Evolutionary conservation across 768 basidiomycete genomes (phyloP).

Genomic region (Lactarius sanguifluus): DNA sequence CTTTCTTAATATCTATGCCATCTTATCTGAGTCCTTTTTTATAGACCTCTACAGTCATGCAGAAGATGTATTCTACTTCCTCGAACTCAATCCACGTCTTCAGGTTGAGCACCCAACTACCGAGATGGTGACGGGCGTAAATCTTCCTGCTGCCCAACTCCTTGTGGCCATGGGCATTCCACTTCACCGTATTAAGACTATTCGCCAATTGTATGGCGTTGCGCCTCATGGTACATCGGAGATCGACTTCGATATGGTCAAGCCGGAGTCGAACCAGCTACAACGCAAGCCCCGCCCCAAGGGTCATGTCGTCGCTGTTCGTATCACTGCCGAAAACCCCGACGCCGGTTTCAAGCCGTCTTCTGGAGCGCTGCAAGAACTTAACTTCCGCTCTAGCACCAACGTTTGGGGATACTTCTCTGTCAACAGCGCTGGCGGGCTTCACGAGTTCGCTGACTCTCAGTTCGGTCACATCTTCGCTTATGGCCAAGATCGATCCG

Average conservation of each 20-base stretch:
- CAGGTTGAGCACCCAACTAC: constrained; percentile 99
- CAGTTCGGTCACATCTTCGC: constrained; percentile 99
- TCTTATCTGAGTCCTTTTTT: constrained; percentile 18
- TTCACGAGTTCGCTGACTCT: constrained; percentile 98
- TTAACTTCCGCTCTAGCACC: constrained; percentile 98
- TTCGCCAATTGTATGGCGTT: constrained; percentile 93
- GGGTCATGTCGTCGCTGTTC: constrained; percentile 98
- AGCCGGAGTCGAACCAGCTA: constrained; percentile 80
- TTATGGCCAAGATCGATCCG: constrained; percentile 92
- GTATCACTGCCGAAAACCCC: constrained; percentile 99
- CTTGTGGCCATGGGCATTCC: constrained; percentile 99
- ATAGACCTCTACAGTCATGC: constrained; percentile 91
- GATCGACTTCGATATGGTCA: constrained; percentile 95
- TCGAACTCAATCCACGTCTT: constrained; percentile 98
- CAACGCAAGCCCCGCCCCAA: constrained; percentile 97
- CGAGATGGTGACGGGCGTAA: constrained; percentile 99
- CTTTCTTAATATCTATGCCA: constrained; percentile 15
- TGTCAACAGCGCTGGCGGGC: constrained; percentile 89
- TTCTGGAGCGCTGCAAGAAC: constrained; percentile 93
- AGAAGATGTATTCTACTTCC: constrained; percentile 94
- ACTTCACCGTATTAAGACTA: constrained; percentile 91
- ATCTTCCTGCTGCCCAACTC: constrained; percentile 94
- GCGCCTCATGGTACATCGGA: constrained; percentile 85
- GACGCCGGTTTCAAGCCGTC: constrained; percentile 99
- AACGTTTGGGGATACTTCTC: constrained; percentile 99